These are phyloP conservation scores for Monosporascus ibericus DNA, from an alignment of 2,329 filamentous ascomycete species.

Conservation along the genomic window DNA sequence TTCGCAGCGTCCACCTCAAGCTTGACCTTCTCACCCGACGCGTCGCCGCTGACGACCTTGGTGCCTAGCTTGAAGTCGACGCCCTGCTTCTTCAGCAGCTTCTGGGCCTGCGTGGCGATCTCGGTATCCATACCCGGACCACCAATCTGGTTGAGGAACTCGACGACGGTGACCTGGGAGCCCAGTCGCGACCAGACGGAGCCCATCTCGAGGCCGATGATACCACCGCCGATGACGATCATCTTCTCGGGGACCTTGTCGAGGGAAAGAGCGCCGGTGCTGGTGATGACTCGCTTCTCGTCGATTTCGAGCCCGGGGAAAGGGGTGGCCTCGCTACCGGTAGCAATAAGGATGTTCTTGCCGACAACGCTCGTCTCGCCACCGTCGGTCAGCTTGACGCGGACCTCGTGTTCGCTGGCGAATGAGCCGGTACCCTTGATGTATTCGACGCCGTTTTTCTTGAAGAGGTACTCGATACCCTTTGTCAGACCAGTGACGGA, in stretches of 20 bases:
- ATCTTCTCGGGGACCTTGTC: conserved; percentile 91
- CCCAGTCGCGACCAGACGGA: conserved; percentile 96
- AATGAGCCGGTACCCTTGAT: conserved; percentile 90
- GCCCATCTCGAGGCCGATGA: conserved; percentile 97
- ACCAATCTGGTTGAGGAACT: conserved; percentile 93
- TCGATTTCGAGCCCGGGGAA: conserved; percentile 95
- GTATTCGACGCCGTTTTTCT: conserved; percentile 99
- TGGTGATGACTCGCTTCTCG: conserved; percentile 95
- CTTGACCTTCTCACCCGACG: conserved; percentile 68
- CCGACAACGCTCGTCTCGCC: conserved; percentile 80
- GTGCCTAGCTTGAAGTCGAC: conserved; percentile 98
- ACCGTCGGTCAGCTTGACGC: conserved; percentile 83
- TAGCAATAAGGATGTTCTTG: conserved; percentile 98
- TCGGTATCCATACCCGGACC: conserved; percentile 96
- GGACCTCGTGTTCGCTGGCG: conserved; percentile 82
- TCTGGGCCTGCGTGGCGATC: conserved; percentile 85
- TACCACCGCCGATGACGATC: conserved; percentile 95
- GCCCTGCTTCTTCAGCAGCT: conserved; percentile 91
- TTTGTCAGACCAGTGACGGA: conserved; percentile 88
- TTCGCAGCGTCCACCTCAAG: conserved; percentile 87
- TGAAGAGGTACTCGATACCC: conserved; percentile 95
- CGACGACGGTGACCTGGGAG: conserved; percentile 91
- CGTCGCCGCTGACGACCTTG: conserved; percentile 85
- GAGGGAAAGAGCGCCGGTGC: conserved; percentile 87
- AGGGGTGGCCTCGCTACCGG: conserved; percentile 88